Conservation (phyloP, 495 filamentous ascomycete genomes). For the Aspergillus ellipticus region DNA sequence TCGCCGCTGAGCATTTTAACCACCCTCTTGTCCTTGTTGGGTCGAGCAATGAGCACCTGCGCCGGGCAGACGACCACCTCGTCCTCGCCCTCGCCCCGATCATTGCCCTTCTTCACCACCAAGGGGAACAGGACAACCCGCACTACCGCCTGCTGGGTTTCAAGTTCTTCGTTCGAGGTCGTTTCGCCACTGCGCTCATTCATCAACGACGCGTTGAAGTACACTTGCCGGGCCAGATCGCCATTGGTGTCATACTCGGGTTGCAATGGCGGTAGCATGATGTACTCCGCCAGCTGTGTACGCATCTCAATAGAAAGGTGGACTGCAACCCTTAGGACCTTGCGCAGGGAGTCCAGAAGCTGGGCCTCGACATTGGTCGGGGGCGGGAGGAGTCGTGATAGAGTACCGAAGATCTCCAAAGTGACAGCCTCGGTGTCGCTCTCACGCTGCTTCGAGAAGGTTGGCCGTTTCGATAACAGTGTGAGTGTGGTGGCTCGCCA, state of each 20-base stretch:
- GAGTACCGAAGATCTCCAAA: slow-evolving; percentile 73
- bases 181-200: slow-evolving; percentile 77
- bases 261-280: slow-evolving; percentile 94
- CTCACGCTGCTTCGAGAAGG: slow-evolving; percentile 70
- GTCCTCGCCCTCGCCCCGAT: slow-evolving; percentile 76
- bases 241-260: slow-evolving; percentile 93
- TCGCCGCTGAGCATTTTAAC: slow-evolving; percentile 42
- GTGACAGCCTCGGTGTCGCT: slow-evolving; percentile 88
- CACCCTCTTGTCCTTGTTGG: slow-evolving; percentile 41
- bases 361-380: slow-evolving; percentile 69
- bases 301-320: slow-evolving; percentile 94
- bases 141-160: slow-evolving; percentile 70
- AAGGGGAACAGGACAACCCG: slow-evolving; percentile 90
- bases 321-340: slow-evolving; percentile 78
- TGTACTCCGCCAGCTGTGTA: slow-evolving; percentile 89
- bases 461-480: slow-evolving; percentile 70
- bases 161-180: slow-evolving; percentile 69
- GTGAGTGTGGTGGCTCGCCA: slow-evolving; percentile 95
- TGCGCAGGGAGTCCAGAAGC: slow-evolving; percentile 74
- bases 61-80: slow-evolving; percentile 92
- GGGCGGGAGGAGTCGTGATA: slow-evolving; percentile 78
- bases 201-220: slow-evolving; percentile 88
- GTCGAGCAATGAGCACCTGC: slow-evolving; percentile 72
- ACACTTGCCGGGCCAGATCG: slow-evolving; percentile 74
- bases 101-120: slow-evolving; percentile 91